Conservation (phyloP, 768 basidiomycete species). For the Podaxis sp. region DNA sequence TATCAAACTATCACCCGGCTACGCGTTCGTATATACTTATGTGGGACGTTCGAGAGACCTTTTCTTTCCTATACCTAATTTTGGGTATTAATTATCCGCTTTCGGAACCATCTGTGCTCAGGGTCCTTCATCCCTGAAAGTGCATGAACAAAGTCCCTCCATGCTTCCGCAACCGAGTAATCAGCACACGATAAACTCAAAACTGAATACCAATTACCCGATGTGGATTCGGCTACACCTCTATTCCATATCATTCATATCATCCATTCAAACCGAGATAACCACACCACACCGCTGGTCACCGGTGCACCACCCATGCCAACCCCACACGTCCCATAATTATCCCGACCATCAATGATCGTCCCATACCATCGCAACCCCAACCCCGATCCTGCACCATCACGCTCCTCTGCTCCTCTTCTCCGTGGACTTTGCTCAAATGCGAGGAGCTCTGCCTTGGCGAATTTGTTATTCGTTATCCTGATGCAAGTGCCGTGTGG, state of each 20-base stretch:
- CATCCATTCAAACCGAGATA: neutral
- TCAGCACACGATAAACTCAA: too few relatives aligned
- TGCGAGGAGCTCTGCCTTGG: neutral
- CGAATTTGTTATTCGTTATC: too few relatives aligned
- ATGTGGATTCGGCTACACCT: too few relatives aligned
- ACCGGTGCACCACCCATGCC: neutral
- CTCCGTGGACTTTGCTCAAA: neutral
- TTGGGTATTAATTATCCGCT: neutral
- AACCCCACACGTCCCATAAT: neutral
- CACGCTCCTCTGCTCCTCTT: neutral
- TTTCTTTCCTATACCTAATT: neutral
- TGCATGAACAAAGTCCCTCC: neutral
- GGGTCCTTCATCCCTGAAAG: neutral
- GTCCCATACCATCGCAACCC: neutral
- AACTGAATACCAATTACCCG: too few relatives aligned
- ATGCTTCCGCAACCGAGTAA: neutral
- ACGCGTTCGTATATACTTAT: neutral
- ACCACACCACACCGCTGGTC: neutral
- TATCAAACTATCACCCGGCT: neutral
- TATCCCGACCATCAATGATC: neutral
- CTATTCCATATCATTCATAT: neutral
- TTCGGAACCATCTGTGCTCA: neutral
- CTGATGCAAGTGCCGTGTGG: too few relatives aligned
- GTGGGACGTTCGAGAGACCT: neutral
- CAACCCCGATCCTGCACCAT: neutral